phyloP scores from a whole-genome alignment of 345 rosid genomes.

The Crucihimalaya himalaica region DNA sequence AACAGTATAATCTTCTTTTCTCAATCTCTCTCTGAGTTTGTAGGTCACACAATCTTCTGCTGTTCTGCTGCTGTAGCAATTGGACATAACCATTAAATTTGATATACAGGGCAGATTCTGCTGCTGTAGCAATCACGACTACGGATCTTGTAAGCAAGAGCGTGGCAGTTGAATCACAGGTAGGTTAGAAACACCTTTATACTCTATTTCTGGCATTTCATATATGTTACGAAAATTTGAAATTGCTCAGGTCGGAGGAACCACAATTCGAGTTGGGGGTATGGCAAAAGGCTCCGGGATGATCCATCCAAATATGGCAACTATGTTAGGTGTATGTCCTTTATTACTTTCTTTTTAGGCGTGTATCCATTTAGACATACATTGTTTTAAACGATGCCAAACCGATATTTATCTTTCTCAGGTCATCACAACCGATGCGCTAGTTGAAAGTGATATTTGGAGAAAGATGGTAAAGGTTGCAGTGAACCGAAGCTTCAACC shows the following conservation, averaged over 20 bases:
- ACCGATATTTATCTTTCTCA: conserved; percentile 42
- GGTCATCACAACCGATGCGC: conserved; percentile 92
- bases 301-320: conserved; percentile 99
- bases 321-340: conserved; percentile 85
- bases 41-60: conserved; percentile 44
- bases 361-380: not conserved
- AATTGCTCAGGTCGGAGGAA: conserved; percentile 69
- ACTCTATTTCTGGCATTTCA: not conserved
- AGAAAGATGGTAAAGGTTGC: conserved; percentile 84
- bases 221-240: not conserved
- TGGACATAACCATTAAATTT: too few relatives aligned
- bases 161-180: conserved; percentile 85
- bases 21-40: not conserved
- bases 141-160: conserved; percentile 98
- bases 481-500: conserved; percentile 94
- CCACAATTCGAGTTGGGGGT: conserved; percentile 73
- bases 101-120: conserved; percentile 96
- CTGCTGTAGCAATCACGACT: conserved; percentile 95
- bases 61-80: conserved; percentile 94
- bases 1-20: conserved; percentile 52
- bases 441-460: conserved; percentile 83
- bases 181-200: conserved; percentile 26
- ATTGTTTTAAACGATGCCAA: conserved; percentile 3
- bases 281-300: conserved; percentile 99
- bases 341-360: conserved; percentile 7